Percentiles rank a stretch among this genome's conserved stretches.
Evolutionary conservation across 805 yeast genomes (phyloP).

Genomic region (Allodekkera sacchari): DNA sequence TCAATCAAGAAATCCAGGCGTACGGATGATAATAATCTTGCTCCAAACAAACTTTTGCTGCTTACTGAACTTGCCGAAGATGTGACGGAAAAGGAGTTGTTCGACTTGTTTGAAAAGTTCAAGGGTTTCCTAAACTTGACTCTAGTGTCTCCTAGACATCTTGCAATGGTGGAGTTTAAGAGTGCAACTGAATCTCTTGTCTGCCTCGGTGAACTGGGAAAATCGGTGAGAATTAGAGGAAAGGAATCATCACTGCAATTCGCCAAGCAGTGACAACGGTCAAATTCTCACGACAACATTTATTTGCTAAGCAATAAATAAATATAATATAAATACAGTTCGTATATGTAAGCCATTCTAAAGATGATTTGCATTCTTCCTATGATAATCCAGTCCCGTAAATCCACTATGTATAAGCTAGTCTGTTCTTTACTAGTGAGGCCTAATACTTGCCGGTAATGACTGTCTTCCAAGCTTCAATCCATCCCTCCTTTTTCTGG

Average conservation of each 20-base stretch:
- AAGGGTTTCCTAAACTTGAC: slow-evolving; percentile 63
- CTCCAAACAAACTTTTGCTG: slow-evolving; percentile 65
- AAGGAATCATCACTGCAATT: slow-evolving; percentile 19
- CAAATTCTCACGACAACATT: not conserved
- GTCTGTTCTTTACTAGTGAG: not conserved
- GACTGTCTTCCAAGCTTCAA: slow-evolving; percentile 65
- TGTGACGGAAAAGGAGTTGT: slow-evolving; percentile 32
- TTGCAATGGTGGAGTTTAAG: slow-evolving; percentile 78
- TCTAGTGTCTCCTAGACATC: slow-evolving; percentile 53
- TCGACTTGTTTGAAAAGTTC: slow-evolving; percentile 35
- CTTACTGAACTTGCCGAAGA: slow-evolving; percentile 54
- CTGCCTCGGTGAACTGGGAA: slow-evolving; percentile 18
- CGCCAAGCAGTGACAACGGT: slow-evolving; percentile 22
- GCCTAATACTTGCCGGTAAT: slow-evolving; percentile 55
- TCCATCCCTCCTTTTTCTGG: slow-evolving; percentile 55
- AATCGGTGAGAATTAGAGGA: slow-evolving; percentile 10
- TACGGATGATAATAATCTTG: slow-evolving; percentile 7
- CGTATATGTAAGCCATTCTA: not conserved
- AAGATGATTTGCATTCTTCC: too few species aligned
- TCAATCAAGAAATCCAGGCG: slow-evolving; percentile 5
- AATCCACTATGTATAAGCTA: too few species aligned
- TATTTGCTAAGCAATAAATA: slow-evolving; percentile 1
- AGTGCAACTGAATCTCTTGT: slow-evolving; percentile 38
- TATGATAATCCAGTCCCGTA: too few species aligned
- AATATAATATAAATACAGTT: not conserved